These are phyloP conservation scores for Sphenostylis stenocarpa DNA, from an alignment of 306 rosid genomes.

Conservation along the genomic window DNA sequence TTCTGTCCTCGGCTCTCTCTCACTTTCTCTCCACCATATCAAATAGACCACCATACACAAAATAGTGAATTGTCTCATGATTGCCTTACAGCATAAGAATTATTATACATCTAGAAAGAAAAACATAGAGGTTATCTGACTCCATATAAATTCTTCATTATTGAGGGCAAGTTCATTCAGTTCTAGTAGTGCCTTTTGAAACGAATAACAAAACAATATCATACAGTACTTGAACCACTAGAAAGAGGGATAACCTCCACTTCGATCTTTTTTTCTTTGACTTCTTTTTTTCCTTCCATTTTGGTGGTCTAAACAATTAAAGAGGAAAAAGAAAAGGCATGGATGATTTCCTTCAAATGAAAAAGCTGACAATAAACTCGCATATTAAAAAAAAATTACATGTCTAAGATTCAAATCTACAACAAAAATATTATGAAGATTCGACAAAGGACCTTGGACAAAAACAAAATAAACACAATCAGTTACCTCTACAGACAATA, in stretches of 20 bases:
- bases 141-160: not conserved
- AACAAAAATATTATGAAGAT: conserved; percentile 17
- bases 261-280: not conserved
- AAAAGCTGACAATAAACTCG: not conserved
- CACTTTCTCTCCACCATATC: no score
- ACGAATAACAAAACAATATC: not conserved
- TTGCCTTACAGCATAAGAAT: not conserved
- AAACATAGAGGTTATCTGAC: not conserved
- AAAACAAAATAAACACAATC: conserved; percentile 26
- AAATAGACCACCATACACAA: no score
- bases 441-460: conserved; percentile 6
- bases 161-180: not conserved
- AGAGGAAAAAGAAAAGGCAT: not conserved
- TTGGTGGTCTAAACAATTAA: not conserved
- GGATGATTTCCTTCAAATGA: not conserved
- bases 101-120: not conserved
- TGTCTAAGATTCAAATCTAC: conserved; percentile 27
- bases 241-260: not conserved
- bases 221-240: not conserved
- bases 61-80: no score
- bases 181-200: not conserved
- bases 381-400: conserved; percentile 9
- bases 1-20: no score
- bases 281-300: not conserved
- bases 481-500: conserved; percentile 30